Evolutionary conservation across 2,329 filamentous ascomycete species (phyloP), one percentile per base, ranked within the genome.

Genomic region (Escovopsis sp.): DNA sequence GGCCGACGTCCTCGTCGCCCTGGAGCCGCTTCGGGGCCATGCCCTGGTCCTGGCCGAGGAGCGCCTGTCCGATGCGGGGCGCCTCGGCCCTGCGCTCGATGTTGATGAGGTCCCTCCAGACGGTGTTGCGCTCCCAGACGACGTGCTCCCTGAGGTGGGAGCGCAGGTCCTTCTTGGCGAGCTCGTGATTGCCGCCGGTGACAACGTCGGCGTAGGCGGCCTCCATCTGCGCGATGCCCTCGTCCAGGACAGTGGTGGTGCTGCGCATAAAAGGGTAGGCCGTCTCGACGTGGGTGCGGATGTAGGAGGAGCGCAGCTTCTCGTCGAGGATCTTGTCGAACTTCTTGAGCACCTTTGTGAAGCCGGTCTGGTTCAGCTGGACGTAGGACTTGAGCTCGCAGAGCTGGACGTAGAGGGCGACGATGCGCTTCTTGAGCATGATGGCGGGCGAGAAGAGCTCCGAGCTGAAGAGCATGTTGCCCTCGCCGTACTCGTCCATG

Each of bases 51-150:
- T 76, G 73, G 5, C 88, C 88, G 2, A 96, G 74, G 42, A 96
- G 70, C 1, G 85, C 84, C 48, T 83, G 78, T 16, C 91, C 91
- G 49, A 98, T 72, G 51, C 89, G 91, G 8, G 89, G 89, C 8
- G 91, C 93, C 62, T 96, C 89, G 1, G 86, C 86, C 57, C 94
- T 88, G 16, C 91, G 75, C 65, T 98, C 93, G 51, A 98, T 89
- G 41, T 89, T 91, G 57, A 98, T 98, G 76, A 98, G 91, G 53
- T 98, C 91, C 63, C 93, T 73, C 91, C 91, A 98, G 14, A 98
- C 91, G 0, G 91, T 98, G 57, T 98, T 98, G 43, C 91, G 76
- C 60, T 98, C 93, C 93, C 91, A 98, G 0, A 96, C 89, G 15
- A 98, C 88, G 59, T 98, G 91, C 62, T 98, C 93, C 43, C 91